Percentiles rank a stretch among this genome's conserved stretches.
phyloP scores from a whole-genome alignment of 2,329 filamentous ascomycete genomes.

The Ramularia collo-cygni region DNA sequence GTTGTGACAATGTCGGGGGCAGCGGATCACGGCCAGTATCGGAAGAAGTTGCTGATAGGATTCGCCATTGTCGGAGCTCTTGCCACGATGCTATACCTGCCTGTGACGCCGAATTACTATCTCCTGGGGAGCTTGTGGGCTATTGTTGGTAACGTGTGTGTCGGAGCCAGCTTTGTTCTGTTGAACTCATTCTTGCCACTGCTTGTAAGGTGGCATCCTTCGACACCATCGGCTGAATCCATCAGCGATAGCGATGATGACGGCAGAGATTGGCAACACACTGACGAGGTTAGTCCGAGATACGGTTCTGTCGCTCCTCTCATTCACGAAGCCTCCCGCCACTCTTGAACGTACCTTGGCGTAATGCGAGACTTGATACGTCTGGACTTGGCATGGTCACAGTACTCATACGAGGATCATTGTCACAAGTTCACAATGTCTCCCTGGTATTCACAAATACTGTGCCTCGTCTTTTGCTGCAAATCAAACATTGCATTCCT shows the following conservation, averaged over 20 bases:
- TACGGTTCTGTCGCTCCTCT: no score
- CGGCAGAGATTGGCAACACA: constrained; percentile 4
- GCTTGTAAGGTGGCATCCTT: constrained; percentile 70
- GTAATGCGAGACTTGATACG: no score
- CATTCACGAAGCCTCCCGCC: no score
- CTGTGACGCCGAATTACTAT: constrained; percentile 67
- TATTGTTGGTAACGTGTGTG: constrained; percentile 86
- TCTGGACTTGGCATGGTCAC: no score
- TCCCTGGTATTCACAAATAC: no score
- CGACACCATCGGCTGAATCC: no score
- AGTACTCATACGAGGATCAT: no score
- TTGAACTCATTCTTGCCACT: constrained; percentile 92
- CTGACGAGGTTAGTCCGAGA: constrained; percentile 17
- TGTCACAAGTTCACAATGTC: no score
- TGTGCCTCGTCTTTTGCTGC: no score
- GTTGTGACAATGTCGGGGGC: constrained; percentile 96
- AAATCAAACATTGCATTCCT: no score
- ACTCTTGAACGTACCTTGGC: no score
- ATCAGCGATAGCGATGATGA: not conserved
- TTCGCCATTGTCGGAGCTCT: constrained; percentile 79
- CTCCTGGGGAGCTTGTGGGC: constrained; percentile 75
- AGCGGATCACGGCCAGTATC: constrained; percentile 81
- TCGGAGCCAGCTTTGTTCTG: constrained; percentile 90
- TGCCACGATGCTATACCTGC: constrained; percentile 82
- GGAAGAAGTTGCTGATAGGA: constrained; percentile 77